Percentiles rank a stretch among this genome's conserved stretches.
These are phyloP conservation scores for Echeveria elegans DNA, from an alignment of 164 flowering plant species.

Conservation along the genomic window DNA sequence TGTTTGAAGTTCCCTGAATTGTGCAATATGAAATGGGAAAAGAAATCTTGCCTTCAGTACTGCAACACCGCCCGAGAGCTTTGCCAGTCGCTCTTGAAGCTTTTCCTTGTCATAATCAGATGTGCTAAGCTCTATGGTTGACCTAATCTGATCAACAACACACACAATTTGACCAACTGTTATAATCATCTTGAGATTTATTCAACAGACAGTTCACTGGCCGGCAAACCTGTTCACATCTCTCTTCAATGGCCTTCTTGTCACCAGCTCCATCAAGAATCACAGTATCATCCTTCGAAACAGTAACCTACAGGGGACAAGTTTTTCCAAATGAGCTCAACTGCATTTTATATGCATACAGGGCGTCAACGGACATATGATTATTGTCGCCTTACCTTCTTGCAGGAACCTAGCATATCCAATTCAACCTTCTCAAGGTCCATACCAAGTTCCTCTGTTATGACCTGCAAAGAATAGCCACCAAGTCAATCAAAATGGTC, in stretches of 20 bases:
- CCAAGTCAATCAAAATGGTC: background rate
- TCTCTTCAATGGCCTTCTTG: conserved; percentile 71
- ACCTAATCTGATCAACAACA: conserved; percentile 43
- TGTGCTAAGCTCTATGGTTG: conserved; percentile 60
- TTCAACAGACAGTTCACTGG: too few species aligned
- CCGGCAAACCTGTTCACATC: conserved; percentile 70
- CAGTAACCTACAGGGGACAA: conserved; percentile 41
- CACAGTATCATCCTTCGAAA: conserved; percentile 82
- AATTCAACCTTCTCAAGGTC: conserved; percentile 67
- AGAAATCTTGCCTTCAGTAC: conserved; percentile 52
- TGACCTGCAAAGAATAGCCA: conserved; percentile 30
- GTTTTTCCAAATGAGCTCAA: background rate
- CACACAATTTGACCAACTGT: background rate
- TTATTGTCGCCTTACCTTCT: conserved; percentile 20
- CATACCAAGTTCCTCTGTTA: conserved; percentile 83
- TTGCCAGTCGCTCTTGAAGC: conserved; percentile 83
- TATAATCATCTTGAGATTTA: background rate
- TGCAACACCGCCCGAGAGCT: conserved; percentile 94
- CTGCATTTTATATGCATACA: background rate
- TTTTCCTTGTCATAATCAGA: conserved; percentile 95
- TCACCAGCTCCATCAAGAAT: conserved; percentile 92
- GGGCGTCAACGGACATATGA: background rate
- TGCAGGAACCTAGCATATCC: conserved; percentile 72
- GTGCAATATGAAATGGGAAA: background rate
- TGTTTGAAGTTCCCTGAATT: background rate